Percentiles rank a stretch among this genome's conserved stretches.
phyloP scores from a whole-genome alignment of 345 rosid genomes.

The Microthlaspi erraticum region DNA sequence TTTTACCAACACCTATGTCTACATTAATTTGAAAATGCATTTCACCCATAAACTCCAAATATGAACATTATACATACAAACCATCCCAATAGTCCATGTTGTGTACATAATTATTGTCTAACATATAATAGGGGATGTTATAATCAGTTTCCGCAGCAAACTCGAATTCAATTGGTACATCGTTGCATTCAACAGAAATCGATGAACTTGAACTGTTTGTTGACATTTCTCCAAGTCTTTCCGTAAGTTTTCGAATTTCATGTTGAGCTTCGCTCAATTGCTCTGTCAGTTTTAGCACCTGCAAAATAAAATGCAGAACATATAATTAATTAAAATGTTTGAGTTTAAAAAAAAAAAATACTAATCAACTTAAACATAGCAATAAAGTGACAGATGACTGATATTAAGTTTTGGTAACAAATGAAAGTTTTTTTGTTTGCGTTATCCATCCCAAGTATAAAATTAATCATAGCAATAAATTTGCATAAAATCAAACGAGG shows the following conservation, averaged over 20 bases:
- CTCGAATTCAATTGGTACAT: slow-evolving; percentile 54
- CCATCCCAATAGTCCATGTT: slow-evolving; percentile 64
- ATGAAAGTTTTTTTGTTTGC: background rate
- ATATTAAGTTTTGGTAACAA: slow-evolving; percentile 24
- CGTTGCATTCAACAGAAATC: slow-evolving; percentile 49
- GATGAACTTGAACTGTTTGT: slow-evolving; percentile 61
- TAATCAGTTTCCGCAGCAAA: slow-evolving; percentile 52
- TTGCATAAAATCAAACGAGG: slow-evolving; percentile 9
- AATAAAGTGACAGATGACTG: too few species aligned
- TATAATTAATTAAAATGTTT: background rate
- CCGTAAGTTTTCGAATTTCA: slow-evolving; percentile 57
- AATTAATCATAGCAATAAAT: background rate
- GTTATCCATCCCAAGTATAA: background rate
- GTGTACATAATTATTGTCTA: slow-evolving; percentile 44
- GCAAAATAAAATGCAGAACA: background rate
- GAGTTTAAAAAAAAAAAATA: too few species aligned
- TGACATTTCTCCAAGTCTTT: slow-evolving; percentile 51
- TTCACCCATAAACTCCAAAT: slow-evolving; percentile 1
- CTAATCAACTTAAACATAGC: too few species aligned
- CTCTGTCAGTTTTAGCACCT: slow-evolving; percentile 66
- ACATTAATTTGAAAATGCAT: slow-evolving; percentile 10
- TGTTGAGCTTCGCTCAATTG: slow-evolving; percentile 55
- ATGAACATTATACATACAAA: slow-evolving; percentile 39
- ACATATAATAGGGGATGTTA: slow-evolving; percentile 52
- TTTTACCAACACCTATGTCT: slow-evolving; percentile 19